A percentile compares a stretch with the other conserved stretches of the same genome.
Evolutionary conservation across 2,329 filamentous ascomycete species (phyloP).

Genomic region (Claviceps citrina): DNA sequence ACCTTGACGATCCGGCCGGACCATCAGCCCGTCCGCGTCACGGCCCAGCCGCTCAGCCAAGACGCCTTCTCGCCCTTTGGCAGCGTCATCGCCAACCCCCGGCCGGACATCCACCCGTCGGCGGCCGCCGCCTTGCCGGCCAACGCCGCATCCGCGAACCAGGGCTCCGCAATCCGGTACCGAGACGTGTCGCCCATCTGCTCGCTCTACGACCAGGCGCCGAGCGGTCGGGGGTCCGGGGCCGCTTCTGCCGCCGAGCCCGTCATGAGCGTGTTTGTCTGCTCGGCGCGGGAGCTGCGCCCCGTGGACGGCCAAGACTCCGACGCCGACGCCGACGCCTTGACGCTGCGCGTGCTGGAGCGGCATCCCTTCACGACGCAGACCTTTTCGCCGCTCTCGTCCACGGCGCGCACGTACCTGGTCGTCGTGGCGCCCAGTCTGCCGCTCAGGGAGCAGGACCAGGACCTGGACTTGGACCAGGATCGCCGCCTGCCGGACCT

Average conservation of each 20-base stretch:
- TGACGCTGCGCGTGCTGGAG: conserved; percentile 61
- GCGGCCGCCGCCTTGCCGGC: conserved; percentile 14
- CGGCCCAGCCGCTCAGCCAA: conserved; percentile 50
- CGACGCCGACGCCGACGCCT: conserved; percentile 17
- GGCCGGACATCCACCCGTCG: conserved; percentile 37
- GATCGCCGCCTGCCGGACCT: conserved; percentile 60
- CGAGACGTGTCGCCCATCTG: conserved; percentile 58
- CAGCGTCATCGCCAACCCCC: conserved; percentile 64
- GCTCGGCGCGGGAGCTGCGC: conserved; percentile 28
- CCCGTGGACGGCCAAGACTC: conserved; percentile 4
- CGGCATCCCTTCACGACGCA: conserved; percentile 89
- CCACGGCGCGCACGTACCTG: conserved; percentile 46
- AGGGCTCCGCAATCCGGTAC: conserved; percentile 80
- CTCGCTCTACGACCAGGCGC: conserved; percentile 54
- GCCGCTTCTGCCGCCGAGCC: conserved; percentile 33
- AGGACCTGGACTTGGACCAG: too few species aligned
- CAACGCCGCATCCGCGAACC: conserved; percentile 53
- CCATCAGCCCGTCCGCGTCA: conserved; percentile 23
- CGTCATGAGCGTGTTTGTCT: conserved; percentile 81
- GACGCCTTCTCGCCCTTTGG: conserved; percentile 65
- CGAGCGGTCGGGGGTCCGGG: too few species aligned
- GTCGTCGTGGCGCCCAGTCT: conserved; percentile 78
- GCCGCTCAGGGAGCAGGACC: conserved; percentile 21
- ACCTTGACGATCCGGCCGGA: conserved; percentile 13
- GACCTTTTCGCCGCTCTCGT: conserved; percentile 67